Evolutionary conservation across 2,329 filamentous ascomycete species (phyloP), one percentile per base, ranked within the genome.

Genomic region (Pestalotiopsis sp.): DNA sequence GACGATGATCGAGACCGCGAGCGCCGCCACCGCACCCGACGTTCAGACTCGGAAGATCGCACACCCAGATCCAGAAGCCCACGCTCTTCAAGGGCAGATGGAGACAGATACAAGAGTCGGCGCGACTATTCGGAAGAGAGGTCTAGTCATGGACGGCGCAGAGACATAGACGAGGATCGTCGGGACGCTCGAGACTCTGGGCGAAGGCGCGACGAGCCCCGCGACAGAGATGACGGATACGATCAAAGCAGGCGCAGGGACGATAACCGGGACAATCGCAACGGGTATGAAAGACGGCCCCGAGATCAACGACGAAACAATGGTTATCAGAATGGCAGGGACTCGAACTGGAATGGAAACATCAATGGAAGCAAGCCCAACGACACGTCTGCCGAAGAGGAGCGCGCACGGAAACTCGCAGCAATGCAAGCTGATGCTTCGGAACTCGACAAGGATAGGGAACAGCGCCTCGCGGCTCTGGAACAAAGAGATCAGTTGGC

Each of bases 381-480:
- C 13, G 67, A 62, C 5, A 60, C 67, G 2, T 74, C 71, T 1
- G 70, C 72, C 4, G 73, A 70, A 23, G 86, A 88, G 25, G 90
- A 92, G 70, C 85, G 86, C n/a, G 89, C 90, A 13, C 86, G 87
- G 27, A 93, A 90, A 77, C 80, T 94, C 20, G 91, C 90, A 17
- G 90, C 89, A 9, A 94, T 94, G 92, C 91, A 93, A 77, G 86
- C 87, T 20, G 91, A 90, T 36, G 92, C 92, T 4, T 86, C 85
- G 1, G 88, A 91, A 12, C 83, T 97, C 62, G 92, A 95, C 73
- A 77, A 83, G n/a, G 90, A 92, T 73, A 90, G 94, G 39, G 88
- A 88, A 72, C 85, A 87, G 69, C 88, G 93, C 27, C 82, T 97
- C 11, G 87, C 89, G 0, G 89, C 89, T 1, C 81, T 95, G 20